Percentiles rank a stretch among this genome's conserved stretches.
These are phyloP conservation scores for Picea glauca DNA, from an alignment of 75 land plant genomes.

Conservation along the genomic window DNA sequence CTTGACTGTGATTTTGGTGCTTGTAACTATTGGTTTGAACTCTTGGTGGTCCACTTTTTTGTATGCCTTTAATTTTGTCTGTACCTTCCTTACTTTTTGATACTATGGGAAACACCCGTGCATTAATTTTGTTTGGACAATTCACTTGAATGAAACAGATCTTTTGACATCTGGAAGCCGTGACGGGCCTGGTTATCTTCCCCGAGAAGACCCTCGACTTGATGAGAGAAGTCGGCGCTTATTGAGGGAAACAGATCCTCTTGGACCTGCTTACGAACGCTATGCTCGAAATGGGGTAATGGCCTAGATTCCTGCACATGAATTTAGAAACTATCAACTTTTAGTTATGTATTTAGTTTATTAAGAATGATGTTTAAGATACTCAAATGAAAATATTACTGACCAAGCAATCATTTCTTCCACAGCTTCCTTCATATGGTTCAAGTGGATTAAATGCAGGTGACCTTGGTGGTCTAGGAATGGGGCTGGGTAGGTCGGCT, in stretches of 20 bases:
- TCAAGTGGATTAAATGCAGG: conserved; percentile 13
- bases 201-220: conserved; percentile 37
- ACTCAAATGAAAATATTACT: too few species aligned
- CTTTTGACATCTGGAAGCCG: conserved; percentile 17
- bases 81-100: too few species aligned
- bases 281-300: conserved; percentile 46
- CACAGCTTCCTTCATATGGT: conserved; percentile 34
- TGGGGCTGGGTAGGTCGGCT: conserved; percentile 30
- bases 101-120: too few species aligned
- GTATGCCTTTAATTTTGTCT: too few species aligned
- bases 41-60: too few species aligned
- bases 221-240: conserved; percentile 22
- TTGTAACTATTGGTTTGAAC: too few species aligned
- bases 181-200: conserved; percentile 30
- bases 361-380: too few species aligned
- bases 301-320: neutral
- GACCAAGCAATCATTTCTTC: neutral
- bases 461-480: conserved; percentile 21
- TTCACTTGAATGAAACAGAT: too few species aligned
- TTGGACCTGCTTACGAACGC: conserved; percentile 50
- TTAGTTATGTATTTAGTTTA: neutral
- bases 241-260: conserved; percentile 37
- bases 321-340: neutral
- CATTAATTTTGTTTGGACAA: too few species aligned
- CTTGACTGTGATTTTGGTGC: too few species aligned